Evolutionary conservation across 352 stramenopile genomes (phyloP), one percentile per base, ranked within the genome.

Genomic region (Blastocystis sp.): DNA sequence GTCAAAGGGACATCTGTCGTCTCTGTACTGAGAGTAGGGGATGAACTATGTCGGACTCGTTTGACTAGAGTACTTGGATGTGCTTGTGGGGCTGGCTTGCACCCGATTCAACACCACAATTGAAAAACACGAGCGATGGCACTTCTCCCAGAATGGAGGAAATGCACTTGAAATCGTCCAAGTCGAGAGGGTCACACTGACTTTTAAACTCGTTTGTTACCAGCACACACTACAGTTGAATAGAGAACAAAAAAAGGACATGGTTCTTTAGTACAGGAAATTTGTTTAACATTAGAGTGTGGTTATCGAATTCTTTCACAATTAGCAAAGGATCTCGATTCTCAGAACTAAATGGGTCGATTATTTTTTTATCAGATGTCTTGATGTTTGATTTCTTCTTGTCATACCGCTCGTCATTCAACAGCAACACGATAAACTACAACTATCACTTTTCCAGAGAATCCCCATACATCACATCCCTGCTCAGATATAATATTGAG

Each of bases 81-180:
- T 88, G 76, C 41, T 88, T 88, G 50, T 88, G 76, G 20, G 47
- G 56, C 53, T 88, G 76, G 76, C 76, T 88, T 34, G 76, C 76
- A 54, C 76, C 76, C 2, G 76, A 88, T 43, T 88, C 59, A n/a
- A 88, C 64, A 11, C 76, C 76, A 88, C 76, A 88, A 88, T 88
- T 88, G 53, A 59, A 88, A 39, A 88, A 88, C 39, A 88, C 76
- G 3, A 88, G n/a, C 0, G 76, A 88, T 59, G 34, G 76, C 59
- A 88, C 41, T n/a, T 88, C 45, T 3, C 34, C 47, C 13, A 88
- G 20, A 59, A 88, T 20, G 16, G 43, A 47, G 4, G 64, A 75
- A 30, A 88, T 20, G 2, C 11, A 13, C 34, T 37, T 54, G 68
- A 88, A 88, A 47, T 88, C 76, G 16, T 34, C 34, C 9, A 59